A percentile compares a stretch with the other conserved stretches of the same genome.
These are phyloP conservation scores for Kappamyces sp. DNA, from an alignment of 192 early-diverging fungal species.

Conservation along the genomic window DNA sequence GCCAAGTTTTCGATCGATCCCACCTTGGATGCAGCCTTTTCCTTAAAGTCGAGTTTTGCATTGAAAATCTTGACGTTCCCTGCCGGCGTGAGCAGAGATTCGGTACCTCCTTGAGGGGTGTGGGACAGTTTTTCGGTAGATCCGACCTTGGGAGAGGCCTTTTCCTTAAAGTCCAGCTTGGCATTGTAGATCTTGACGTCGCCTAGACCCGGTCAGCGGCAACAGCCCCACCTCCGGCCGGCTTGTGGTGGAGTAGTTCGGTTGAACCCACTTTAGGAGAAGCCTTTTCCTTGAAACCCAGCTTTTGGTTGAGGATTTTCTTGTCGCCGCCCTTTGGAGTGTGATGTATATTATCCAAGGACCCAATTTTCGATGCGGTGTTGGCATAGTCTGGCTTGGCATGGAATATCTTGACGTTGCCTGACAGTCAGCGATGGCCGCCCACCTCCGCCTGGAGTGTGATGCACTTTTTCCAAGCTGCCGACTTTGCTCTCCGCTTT, in stretches of 20 bases:
- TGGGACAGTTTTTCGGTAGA: conserved; percentile 7
- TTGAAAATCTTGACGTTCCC: conserved; percentile 19
- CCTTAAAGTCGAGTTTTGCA: conserved; percentile 5
- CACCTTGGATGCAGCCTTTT: background rate
- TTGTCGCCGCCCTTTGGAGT: conserved; percentile 34
- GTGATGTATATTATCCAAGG: conserved; percentile 42
- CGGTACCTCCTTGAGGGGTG: conserved; percentile 4
- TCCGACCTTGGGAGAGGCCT: background rate
- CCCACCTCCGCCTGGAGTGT: background rate
- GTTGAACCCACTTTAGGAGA: background rate
- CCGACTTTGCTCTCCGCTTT: conserved; percentile 17
- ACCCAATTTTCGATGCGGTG: conserved; percentile 34
- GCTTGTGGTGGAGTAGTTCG: background rate
- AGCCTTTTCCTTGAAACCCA: conserved; percentile 18
- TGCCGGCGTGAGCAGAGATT: no score
- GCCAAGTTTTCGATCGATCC: background rate
- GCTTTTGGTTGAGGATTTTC: conserved; percentile 21
- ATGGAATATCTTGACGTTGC: background rate
- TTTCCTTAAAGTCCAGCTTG: background rate
- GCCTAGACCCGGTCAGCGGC: no score
- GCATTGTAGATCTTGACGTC: background rate
- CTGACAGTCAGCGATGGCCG: conserved; percentile 15
- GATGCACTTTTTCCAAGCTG: background rate
- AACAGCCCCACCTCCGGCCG: no score
- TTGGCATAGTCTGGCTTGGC: conserved; percentile 31